Conservation (phyloP, 768 basidiomycete genomes). For the Gloeopeniophorella convolvens region DNA sequence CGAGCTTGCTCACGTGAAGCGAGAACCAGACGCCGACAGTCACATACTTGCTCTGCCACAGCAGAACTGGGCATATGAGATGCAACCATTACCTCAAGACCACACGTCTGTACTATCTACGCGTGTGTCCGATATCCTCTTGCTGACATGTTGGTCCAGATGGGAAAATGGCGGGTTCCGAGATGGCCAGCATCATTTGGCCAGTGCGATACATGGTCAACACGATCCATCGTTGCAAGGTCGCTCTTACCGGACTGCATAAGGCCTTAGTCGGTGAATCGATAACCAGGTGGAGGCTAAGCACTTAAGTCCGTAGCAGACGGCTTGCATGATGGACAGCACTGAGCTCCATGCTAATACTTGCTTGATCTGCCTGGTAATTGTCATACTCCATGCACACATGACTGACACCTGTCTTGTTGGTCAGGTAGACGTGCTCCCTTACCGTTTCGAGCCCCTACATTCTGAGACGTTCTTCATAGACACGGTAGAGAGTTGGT, state of each 20-base stretch:
- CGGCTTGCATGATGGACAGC: neutral
- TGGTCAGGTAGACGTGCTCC: too few relatives aligned
- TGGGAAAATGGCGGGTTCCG: neutral
- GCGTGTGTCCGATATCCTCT: neutral
- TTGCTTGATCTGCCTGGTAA: neutral
- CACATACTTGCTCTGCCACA: neutral
- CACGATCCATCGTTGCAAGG: slow-evolving; percentile 2
- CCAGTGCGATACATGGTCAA: neutral
- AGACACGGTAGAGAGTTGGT: too few relatives aligned
- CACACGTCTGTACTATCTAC: neutral
- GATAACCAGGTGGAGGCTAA: too few relatives aligned
- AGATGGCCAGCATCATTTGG: neutral
- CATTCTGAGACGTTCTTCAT: too few relatives aligned
- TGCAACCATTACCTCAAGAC: neutral
- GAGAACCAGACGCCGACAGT: slow-evolving; percentile 6
- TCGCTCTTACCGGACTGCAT: neutral
- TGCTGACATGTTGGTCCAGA: neutral
- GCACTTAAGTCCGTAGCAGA: too few relatives aligned
- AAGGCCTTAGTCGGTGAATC: too few relatives aligned
- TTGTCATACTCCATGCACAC: neutral
- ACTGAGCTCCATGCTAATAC: neutral
- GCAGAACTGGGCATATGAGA: slow-evolving; percentile 4
- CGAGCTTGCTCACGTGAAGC: slow-evolving; percentile 2
- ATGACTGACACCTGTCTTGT: too few relatives aligned
- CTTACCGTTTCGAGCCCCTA: too few relatives aligned